Percentiles rank a stretch among this genome's conserved stretches.
Evolutionary conservation across 2,329 filamentous ascomycete genomes (phyloP).

Genomic region (Diaporthe sp.): DNA sequence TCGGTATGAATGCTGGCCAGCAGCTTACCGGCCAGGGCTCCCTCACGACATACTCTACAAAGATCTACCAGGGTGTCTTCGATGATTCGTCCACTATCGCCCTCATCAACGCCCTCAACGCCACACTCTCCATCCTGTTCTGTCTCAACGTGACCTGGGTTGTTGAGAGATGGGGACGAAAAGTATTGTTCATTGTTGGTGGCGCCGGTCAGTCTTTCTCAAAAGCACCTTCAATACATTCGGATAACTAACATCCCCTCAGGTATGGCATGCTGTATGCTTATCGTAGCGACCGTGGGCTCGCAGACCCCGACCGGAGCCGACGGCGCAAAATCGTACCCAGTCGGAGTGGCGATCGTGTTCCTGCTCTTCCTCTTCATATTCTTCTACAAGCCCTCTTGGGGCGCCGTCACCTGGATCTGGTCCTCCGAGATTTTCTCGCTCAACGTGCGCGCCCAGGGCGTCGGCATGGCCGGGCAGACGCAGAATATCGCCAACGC

Average conservation of each 20-base stretch:
- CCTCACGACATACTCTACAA: slow-evolving; percentile 80
- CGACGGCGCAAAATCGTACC: slow-evolving; percentile 65
- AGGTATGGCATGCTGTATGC: slow-evolving; percentile 80
- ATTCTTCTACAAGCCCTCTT: slow-evolving; percentile 75
- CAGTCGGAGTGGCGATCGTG: slow-evolving; percentile 75
- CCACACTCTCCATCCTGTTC: slow-evolving; percentile 80
- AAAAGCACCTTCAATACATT: not conserved
- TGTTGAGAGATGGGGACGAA: slow-evolving; percentile 78
- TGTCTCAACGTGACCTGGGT: slow-evolving; percentile 82
- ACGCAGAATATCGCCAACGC: slow-evolving; percentile 74
- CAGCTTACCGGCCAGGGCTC: slow-evolving; percentile 82
- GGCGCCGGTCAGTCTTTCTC: slow-evolving; percentile 50
- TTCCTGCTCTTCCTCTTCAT: slow-evolving; percentile 76
- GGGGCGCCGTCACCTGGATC: slow-evolving; percentile 78
- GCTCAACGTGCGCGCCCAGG: slow-evolving; percentile 78
- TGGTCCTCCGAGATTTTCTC: slow-evolving; percentile 77
- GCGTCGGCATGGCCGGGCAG: slow-evolving; percentile 73
- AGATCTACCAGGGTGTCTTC: slow-evolving; percentile 81
- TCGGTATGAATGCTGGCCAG: slow-evolving; percentile 78
- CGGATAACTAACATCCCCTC: slow-evolving; percentile 47
- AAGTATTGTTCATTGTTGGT: slow-evolving; percentile 77
- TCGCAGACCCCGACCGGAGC: slow-evolving; percentile 60
- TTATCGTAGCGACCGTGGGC: slow-evolving; percentile 67
- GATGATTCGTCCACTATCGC: slow-evolving; percentile 70
- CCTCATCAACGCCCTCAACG: slow-evolving; percentile 81